These are phyloP conservation scores for Mycena kentingensis DNA, from an alignment of 768 basidiomycete species.

Conservation along the genomic window DNA sequence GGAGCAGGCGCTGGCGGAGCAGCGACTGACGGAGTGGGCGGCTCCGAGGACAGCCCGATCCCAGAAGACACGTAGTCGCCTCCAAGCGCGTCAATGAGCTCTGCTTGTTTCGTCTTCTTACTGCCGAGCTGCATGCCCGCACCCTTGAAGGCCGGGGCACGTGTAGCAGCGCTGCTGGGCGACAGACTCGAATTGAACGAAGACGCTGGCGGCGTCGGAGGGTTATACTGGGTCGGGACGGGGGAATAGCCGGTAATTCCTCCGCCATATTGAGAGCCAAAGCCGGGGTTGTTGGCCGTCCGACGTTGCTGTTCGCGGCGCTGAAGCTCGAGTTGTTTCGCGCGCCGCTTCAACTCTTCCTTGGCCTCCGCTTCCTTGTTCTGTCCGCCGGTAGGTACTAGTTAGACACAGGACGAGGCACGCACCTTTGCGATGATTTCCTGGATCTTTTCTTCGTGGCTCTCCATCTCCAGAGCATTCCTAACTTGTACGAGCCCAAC, in stretches of 20 bases:
- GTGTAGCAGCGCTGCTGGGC: slow-evolving; percentile 48
- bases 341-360: slow-evolving; percentile 96
- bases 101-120: slow-evolving; percentile 89
- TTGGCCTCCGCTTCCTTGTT: slow-evolving; percentile 99
- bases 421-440: slow-evolving; percentile 94
- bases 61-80: slow-evolving; percentile 56
- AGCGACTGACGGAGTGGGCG: slow-evolving; percentile 37
- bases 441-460: slow-evolving; percentile 92
- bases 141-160: slow-evolving; percentile 85
- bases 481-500: slow-evolving; percentile 79
- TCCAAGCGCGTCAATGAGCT: slow-evolving; percentile 85
- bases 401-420: slow-evolving; percentile 12
- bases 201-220: slow-evolving; percentile 65
- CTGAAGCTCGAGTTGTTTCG: slow-evolving; percentile 98
- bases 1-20: slow-evolving; percentile 27
- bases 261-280: slow-evolving; percentile 63
- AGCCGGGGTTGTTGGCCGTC: slow-evolving; percentile 50
- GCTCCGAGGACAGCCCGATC: slow-evolving; percentile 38
- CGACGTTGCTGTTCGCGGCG: slow-evolving; percentile 90
- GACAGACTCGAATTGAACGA: slow-evolving; percentile 44
- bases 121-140: slow-evolving; percentile 95
- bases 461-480: slow-evolving; percentile 85
- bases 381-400: slow-evolving; percentile 36
- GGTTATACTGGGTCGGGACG: slow-evolving; percentile 50
- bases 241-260: slow-evolving; percentile 71